Base-by-base conservation (phyloP, 768 basidiomycete genomes). In the Pleurotus salmoneostramineus region DNA sequence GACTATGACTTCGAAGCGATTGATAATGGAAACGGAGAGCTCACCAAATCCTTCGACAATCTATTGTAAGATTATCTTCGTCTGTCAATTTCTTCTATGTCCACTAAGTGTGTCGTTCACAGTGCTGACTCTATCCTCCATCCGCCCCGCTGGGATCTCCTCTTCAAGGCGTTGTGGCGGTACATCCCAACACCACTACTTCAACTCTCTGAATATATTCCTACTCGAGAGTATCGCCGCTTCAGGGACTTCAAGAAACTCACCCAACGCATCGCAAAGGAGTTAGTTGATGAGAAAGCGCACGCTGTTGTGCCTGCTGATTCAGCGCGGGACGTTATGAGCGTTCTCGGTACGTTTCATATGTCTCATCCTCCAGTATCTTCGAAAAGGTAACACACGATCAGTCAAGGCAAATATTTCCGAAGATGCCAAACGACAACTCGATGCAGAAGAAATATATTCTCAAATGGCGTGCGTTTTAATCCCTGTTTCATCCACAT, bases 1-100 rank as follows among this genome's bases (percentile, higher is more conserved):
- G 74, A 74, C 40, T 64, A 75, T 47, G 68, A 64, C 31, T 75
- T 76, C 15, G 68, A 64, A 3, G 66, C 67, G 3, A 58, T 65
- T 55, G 63, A 68, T n/a, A 56, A 68, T 55, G 58, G 58, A 37
- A 58, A 67, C 21, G 68, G 62, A 32, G 55, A 57, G 27, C 64
- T 70, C 35, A 58, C 56, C 12, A 54, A 62, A 10, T 60, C 58
- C 2, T 68, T 64, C 27, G 60, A 56, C 31, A 68, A 63, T 40
- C 52, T 69, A 8, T 59, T 68, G 66, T 66, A 3, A 27, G 21
- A 51, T 2, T 64, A 47, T 67, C 0, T 69, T 73, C 45, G 66
- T 65, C 45, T 69, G 66, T 60, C 61, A 68, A n/a, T 65, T 72
- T 17, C 11, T 36, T 17, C n/a, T 35, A 27, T n/a, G n/a, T n/a